phyloP scores from a whole-genome alignment of 2,329 filamentous ascomycete genomes.

The Aspergillus intermedius region DNA sequence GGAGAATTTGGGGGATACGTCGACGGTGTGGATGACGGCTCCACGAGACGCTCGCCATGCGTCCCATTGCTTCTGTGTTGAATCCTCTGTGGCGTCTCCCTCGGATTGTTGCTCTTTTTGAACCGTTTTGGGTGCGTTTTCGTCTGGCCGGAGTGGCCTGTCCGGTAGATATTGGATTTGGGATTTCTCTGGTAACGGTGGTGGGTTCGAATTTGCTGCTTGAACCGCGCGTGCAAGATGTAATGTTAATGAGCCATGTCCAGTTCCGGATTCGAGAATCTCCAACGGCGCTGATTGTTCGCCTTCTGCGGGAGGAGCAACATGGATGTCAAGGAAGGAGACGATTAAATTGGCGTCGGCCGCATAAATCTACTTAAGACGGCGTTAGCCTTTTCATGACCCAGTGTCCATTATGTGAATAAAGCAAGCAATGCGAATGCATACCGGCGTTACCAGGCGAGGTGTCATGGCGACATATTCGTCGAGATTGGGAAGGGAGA shows the following conservation, averaged over 20 bases:
- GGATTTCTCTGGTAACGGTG: conserved; percentile 33
- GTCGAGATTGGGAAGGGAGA: conserved; percentile 62
- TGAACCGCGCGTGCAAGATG: conserved; percentile 70
- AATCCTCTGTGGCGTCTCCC: conserved; percentile 5
- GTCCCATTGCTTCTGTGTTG: conserved; percentile 35
- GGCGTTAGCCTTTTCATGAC: conserved; percentile 10
- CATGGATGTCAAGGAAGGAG: conserved; percentile 68
- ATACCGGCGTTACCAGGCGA: conserved; percentile 68
- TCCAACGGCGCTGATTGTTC: conserved; percentile 49
- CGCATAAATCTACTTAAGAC: conserved; percentile 57
- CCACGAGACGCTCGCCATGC: conserved; percentile 48
- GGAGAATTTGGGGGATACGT: conserved; percentile 58
- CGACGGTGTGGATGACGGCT: conserved; percentile 69
- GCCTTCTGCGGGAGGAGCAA: conserved; percentile 34
- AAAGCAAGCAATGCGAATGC: conserved; percentile 18
- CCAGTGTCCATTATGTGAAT: neutral
- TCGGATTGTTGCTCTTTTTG: conserved; percentile 9
- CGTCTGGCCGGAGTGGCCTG: conserved; percentile 13
- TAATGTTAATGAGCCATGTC: conserved; percentile 73
- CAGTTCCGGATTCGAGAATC: conserved; percentile 77
- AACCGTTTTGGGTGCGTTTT: conserved; percentile 13
- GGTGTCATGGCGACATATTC: conserved; percentile 65
- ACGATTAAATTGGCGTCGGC: conserved; percentile 70
- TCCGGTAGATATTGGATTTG: conserved; percentile 27
- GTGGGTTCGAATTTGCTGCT: conserved; percentile 57